A percentile compares a stretch with the other conserved stretches of the same genome.
Evolutionary conservation across 2,329 filamentous ascomycete species (phyloP).

Genomic region (Xylariales sp.): DNA sequence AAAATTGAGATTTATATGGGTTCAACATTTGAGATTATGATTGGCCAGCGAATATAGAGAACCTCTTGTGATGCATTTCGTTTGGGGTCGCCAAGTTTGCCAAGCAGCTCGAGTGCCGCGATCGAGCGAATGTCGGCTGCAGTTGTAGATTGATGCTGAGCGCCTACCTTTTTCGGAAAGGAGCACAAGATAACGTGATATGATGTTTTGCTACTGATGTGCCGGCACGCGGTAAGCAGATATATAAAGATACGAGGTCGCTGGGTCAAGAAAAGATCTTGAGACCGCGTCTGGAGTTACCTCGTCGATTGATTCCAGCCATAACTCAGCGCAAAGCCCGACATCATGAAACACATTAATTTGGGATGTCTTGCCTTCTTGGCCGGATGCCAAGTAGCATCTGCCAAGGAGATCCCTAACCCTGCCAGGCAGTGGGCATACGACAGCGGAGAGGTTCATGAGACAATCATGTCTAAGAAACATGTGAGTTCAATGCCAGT

Average conservation of each 20-base stretch:
- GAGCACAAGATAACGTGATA: constrained; percentile 7
- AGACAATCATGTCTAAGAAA: constrained; percentile 10
- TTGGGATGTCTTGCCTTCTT: constrained; percentile 1
- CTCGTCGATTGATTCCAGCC: background rate
- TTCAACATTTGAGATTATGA: background rate
- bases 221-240: background rate
- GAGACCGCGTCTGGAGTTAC: background rate
- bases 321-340: background rate
- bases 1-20: background rate
- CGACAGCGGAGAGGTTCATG: constrained; percentile 11
- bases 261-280: background rate
- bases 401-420: constrained; percentile 6
- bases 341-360: background rate
- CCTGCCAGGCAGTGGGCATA: constrained; percentile 7
- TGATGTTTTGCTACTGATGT: background rate
- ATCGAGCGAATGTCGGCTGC: no score
- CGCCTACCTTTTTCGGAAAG: constrained; percentile 7
- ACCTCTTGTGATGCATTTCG: background rate
- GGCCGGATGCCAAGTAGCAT: constrained; percentile 2
- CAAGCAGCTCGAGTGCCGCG: constrained; percentile 2
- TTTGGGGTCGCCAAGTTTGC: constrained; percentile 6
- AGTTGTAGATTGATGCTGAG: background rate
- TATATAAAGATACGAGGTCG: background rate
- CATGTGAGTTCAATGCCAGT: constrained; percentile 3
- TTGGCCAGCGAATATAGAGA: no score